Conservation (phyloP, 1,139 yeast species). For the Lodderomyces elongisporus region DNA sequence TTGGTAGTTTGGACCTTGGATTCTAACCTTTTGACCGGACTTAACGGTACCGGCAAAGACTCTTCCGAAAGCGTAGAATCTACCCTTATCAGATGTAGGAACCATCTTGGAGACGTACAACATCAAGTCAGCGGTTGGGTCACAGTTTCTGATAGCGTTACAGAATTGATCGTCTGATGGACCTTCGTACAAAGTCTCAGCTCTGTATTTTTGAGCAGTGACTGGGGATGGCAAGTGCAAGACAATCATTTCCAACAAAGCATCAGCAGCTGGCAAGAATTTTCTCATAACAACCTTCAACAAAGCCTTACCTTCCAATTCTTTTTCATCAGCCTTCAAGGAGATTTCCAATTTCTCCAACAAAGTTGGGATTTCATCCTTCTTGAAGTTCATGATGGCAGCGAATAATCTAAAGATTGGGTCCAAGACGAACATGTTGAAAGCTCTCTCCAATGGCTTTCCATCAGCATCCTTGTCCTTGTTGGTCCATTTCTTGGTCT, state of each 20-base stretch:
- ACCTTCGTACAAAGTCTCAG: slow-evolving; percentile 99
- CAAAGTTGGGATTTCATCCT: slow-evolving; percentile 87
- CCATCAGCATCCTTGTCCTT: slow-evolving; percentile 96
- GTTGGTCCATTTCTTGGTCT: slow-evolving; percentile 99
- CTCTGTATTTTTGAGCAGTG: slow-evolving; percentile 99
- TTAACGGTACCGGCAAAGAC: slow-evolving; percentile 99
- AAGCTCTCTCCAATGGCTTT: slow-evolving; percentile 95
- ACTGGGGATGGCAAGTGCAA: slow-evolving; percentile 99
- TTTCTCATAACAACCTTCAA: slow-evolving; percentile 99
- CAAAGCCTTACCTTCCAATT: slow-evolving; percentile 97
- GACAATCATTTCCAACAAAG: slow-evolving; percentile 97
- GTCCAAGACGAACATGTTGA: slow-evolving; percentile 98
- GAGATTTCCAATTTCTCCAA: slow-evolving; percentile 87
- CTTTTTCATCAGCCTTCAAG: slow-evolving; percentile 93
- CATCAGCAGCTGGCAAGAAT: slow-evolving; percentile 99
- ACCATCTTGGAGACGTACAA: slow-evolving; percentile 99
- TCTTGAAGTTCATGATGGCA: slow-evolving; percentile 56
- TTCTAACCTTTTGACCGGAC: slow-evolving; percentile 99
- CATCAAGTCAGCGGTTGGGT: slow-evolving; percentile 98
- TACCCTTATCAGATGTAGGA: slow-evolving; percentile 99
- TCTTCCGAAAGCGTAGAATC: slow-evolving; percentile 99
- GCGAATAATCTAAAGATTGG: slow-evolving; percentile 85
- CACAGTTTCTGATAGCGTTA: slow-evolving; percentile 95
- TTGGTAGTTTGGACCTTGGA: slow-evolving; percentile 99
- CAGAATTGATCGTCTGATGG: slow-evolving; percentile 92